These are phyloP conservation scores for Antitrichia curtipendula DNA, from an alignment of 225 moss, liverwort and hornwort species.

Conservation along the genomic window DNA sequence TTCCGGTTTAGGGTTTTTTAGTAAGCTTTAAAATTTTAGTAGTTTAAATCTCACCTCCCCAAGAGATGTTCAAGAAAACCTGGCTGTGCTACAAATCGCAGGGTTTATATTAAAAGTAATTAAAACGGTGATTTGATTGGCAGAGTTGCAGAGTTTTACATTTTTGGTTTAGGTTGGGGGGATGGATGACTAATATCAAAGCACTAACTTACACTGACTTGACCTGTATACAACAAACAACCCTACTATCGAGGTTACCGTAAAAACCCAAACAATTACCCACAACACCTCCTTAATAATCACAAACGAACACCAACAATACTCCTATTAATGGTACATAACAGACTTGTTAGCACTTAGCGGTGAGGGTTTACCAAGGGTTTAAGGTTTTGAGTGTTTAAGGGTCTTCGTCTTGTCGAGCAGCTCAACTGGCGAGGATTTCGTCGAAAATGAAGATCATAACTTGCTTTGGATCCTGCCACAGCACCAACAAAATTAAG, in stretches of 20 bases:
- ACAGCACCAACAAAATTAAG: not conserved
- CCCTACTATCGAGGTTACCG: not conserved
- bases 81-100: not conserved
- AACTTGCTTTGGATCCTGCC: not conserved
- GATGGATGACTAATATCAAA: not conserved
- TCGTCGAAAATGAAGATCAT: not conserved
- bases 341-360: not conserved
- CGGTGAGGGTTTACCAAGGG: constrained; percentile 3
- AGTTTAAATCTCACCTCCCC: not conserved
- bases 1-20: not conserved
- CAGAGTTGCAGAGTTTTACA: not conserved
- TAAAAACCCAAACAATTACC: not conserved
- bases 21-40: not conserved
- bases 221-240: not conserved
- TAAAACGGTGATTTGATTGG: not conserved
- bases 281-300: not conserved
- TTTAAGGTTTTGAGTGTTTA: not conserved
- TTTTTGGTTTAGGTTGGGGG: not conserved
- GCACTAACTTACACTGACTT: too few relatives aligned
- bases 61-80: too few relatives aligned
- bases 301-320: not conserved
- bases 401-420: not conserved
- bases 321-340: too few relatives aligned
- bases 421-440: not conserved
- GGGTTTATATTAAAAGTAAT: not conserved